Evolutionary conservation across 257 asterid genomes (phyloP).

Genomic region (Jacaranda mimosifolia): DNA sequence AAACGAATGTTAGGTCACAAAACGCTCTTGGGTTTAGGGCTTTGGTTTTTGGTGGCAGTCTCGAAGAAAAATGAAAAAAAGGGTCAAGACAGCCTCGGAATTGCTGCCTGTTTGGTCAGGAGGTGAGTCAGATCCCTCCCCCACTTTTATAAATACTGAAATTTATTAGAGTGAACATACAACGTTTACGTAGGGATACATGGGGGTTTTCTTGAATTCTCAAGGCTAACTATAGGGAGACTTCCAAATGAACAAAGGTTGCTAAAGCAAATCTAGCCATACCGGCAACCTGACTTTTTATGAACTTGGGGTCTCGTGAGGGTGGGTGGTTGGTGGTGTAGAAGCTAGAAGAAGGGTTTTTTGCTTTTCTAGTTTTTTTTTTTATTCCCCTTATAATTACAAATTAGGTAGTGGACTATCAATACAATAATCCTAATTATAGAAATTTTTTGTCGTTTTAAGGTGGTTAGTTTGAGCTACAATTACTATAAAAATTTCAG

Average conservation of each 20-base stretch:
- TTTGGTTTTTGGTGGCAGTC: slow-evolving; percentile 40
- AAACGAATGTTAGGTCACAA: slow-evolving; percentile 48
- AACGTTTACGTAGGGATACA: slow-evolving; percentile 18
- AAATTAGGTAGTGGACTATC: no score
- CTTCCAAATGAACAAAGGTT: slow-evolving; percentile 32
- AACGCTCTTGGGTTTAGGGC: slow-evolving; percentile 31
- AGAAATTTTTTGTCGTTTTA: no score
- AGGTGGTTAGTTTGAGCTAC: no score
- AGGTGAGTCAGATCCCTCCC: slow-evolving; percentile 15
- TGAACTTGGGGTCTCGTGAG: background rate
- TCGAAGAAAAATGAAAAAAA: slow-evolving; percentile 31
- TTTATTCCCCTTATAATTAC: no score
- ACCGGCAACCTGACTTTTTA: slow-evolving; percentile 29
- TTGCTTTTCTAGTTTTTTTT: no score
- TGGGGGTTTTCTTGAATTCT: slow-evolving; percentile 24
- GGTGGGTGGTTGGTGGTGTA: background rate
- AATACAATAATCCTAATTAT: no score
- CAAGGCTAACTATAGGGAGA: slow-evolving; percentile 32
- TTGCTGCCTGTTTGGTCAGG: slow-evolving; percentile 54
- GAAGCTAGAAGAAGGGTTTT: no score
- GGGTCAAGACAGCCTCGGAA: slow-evolving; percentile 32
- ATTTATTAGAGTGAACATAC: background rate
- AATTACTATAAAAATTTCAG: no score
- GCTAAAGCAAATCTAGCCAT: slow-evolving; percentile 54
- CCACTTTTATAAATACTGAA: slow-evolving; percentile 5